Evolutionary conservation across 345 rosid species (phyloP), one percentile per base, ranked within the genome.

Genomic region (Ceriops decandra): DNA sequence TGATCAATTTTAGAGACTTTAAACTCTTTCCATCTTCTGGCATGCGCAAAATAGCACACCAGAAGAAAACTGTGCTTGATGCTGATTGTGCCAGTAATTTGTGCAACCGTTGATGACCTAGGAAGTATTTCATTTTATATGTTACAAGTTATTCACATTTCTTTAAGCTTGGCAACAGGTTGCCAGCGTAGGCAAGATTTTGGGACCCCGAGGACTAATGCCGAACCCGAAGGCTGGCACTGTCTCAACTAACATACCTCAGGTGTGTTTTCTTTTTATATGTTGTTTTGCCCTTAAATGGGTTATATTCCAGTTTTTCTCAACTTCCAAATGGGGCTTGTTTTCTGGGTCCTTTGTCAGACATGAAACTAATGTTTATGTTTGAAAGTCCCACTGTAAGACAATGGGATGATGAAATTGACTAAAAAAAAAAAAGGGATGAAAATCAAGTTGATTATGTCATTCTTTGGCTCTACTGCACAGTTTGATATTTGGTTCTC

Each of bases 181-280:
- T 80, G 98, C 99, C 46, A 84, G 90, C 74, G 81, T 95, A 53
- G 99, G 99, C 72, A 95, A 85, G 86, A 88, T 95, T 82, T 86
- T 95, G 51, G 99, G 99, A 77, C 99, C 99, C 21, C 83, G 98
- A 15, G 99, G 99, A 71, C 93, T 95, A 76, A 95, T 95, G 99
- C 99, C 99, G 36, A 95, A 91, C 75, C 99, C 99, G 22, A 95
- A 95, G 84, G 98, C 98, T 57, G 99, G 97, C 51, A 95, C 99
- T 15, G 97, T 95, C 72, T 77, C 98, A 57, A 75, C 92, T 16
- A 86, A 91, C 73, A 83, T 91, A 76, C 93, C 96, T 68, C 97
- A 88, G 98, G 98, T 95, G 75, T 67, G 52, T 26, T 66, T 36
- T 5, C 53, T 32, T 21, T 63, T 51, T 32, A 17, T 54, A 7